phyloP scores from a whole-genome alignment of 257 asterid genomes.

The Petunia secreta region DNA sequence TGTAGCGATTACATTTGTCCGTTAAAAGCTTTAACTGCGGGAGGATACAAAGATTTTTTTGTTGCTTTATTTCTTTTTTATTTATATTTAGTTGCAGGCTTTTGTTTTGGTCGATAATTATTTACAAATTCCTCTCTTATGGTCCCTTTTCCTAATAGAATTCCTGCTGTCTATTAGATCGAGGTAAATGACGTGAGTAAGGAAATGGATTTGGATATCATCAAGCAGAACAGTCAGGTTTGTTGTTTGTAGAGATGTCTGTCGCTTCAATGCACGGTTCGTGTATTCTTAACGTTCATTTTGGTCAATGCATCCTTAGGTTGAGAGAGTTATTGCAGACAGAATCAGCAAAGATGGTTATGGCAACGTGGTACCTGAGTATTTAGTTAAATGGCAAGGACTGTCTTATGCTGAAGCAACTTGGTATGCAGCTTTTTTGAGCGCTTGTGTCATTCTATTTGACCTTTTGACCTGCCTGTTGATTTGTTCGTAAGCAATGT shows the following conservation, averaged over 20 bases:
- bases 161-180: constrained; percentile 50
- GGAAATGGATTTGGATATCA: constrained; percentile 99
- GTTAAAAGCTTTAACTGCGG: neutral
- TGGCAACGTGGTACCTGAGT: constrained; percentile 89
- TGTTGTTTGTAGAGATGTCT: constrained; percentile 27
- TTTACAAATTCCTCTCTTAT: constrained; percentile 10
- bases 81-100: neutral
- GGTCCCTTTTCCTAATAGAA: neutral
- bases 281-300: constrained; percentile 6
- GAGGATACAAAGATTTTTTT: neutral
- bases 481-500: neutral
- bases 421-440: constrained; percentile 51
- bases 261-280: constrained; percentile 19
- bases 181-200: constrained; percentile 99
- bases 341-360: constrained; percentile 72
- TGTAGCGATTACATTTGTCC: neutral
- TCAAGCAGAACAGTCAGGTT: constrained; percentile 92
- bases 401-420: constrained; percentile 99
- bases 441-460: constrained; percentile 13
- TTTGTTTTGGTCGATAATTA: neutral
- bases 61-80: neutral
- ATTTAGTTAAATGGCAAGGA: constrained; percentile 97
- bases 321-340: constrained; percentile 92
- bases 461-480: constrained; percentile 6
- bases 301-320: constrained; percentile 55